phyloP scores from a whole-genome alignment of 495 filamentous ascomycete species.

The Cercophora sp. region DNA sequence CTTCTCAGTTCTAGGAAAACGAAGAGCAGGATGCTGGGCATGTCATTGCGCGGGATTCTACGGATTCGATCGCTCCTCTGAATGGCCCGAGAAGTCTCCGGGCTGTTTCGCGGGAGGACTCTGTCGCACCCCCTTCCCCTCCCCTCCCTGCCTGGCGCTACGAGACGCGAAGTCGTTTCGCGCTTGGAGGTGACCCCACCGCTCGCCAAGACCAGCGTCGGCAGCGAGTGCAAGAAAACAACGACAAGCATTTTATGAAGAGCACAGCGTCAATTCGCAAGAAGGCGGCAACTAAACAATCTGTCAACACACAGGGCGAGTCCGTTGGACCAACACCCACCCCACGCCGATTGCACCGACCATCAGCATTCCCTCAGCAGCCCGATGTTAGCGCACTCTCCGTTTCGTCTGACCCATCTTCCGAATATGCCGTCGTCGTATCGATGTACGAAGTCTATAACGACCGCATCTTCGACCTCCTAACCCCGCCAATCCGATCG shows the following conservation, averaged over 20 bases:
- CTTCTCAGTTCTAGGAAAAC: constrained; percentile 11
- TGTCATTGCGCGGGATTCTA: no score
- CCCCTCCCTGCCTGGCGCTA: constrained; percentile 9
- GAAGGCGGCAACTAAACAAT: constrained; percentile 36
- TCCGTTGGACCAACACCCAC: constrained; percentile 39
- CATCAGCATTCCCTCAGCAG: constrained; percentile 61
- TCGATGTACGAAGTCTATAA: constrained; percentile 99
- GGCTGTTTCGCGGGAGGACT: constrained; percentile 36
- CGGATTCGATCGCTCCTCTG: no score
- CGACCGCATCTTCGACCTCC: constrained; percentile 91
- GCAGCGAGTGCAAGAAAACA: no score
- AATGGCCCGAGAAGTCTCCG: constrained; percentile 36
- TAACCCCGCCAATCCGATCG: constrained; percentile 53
- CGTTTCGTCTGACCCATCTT: constrained; percentile 61
- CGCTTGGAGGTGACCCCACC: no score
- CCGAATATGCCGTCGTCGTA: constrained; percentile 84
- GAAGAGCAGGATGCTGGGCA: not conserved
- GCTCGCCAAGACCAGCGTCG: no score
- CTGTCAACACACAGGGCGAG: constrained; percentile 37
- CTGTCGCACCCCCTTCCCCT: constrained; percentile 17
- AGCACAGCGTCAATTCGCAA: constrained; percentile 36
- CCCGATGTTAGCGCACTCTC: constrained; percentile 71
- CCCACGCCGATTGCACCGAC: constrained; percentile 56
- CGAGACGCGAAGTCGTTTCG: no score
- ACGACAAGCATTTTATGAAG: constrained; percentile 39